Base-by-base conservation (phyloP, 2,329 filamentous ascomycete genomes). In the Aspergillus terreus region DNA sequence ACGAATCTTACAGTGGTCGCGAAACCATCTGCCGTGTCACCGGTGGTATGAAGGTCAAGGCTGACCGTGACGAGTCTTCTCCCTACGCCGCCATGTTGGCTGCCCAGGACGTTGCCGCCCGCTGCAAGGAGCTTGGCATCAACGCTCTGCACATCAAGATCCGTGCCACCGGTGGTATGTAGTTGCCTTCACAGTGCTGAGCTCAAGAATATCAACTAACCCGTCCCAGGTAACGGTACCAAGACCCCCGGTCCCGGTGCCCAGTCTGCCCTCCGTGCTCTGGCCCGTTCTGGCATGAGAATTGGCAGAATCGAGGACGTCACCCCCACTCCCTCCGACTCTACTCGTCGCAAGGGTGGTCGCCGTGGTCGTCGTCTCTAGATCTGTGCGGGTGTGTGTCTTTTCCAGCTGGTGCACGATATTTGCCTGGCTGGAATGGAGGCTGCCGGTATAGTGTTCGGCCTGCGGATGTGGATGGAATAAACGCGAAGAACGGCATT, bases 41-140 rank as follows among this genome's bases (percentile, higher is more conserved):
- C 71, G 94, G 95, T 82, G 95, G 95, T 76, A 99, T 99, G 94
- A 99, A 99, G 86, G 94, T 99, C 86, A 99, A 99, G 88, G 92
- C 92, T 79, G 92, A 99, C 76, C 92, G 94, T 85, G 94, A 99
- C 82, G 94, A 99, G 84, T 97, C 92, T 72, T 97, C 94, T 67
- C 94, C 94, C 71, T 99, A 99, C 85, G 94, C 94, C 72, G 94
- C 94, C 81, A 99, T 99, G 94, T 92, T 99, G 89, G 94, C 94
- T 80, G 94, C 94, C 65, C 94, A 99, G 85, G 92, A 96, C 77
- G 91, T 95, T 75, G 94, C 94, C 71, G 81, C 84, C 76, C 90
- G 94, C 79, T 94, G 90, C 82, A 88, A 88, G 78, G 85, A 90
- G 72, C 78, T 92, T 68, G 85, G 84, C 66, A 92, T 94, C 74